These are phyloP conservation scores for Urostyla sp. DNA, from an alignment of 73 alveolate species.

Conservation along the genomic window DNA sequence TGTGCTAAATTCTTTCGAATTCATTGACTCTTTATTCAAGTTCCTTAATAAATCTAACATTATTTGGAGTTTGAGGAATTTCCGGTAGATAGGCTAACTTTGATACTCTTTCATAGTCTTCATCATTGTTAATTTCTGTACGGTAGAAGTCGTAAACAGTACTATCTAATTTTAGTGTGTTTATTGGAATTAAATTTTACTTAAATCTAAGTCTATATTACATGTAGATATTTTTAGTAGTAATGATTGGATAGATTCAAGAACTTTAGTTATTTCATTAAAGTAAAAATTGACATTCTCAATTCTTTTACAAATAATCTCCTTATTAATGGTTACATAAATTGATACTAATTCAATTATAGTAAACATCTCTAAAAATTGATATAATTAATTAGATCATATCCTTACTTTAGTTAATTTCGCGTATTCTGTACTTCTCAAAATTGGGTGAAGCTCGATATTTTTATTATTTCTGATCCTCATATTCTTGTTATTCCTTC, in stretches of 20 bases:
- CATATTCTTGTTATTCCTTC: not conserved
- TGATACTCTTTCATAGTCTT: conserved; percentile 13
- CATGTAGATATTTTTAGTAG: not conserved
- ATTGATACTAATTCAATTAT: conserved; percentile 16
- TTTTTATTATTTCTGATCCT: conserved; percentile 7
- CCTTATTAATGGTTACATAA: not conserved
- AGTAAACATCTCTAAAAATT: conserved; percentile 37
- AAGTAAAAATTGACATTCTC: not conserved
- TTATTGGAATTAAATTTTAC: not conserved
- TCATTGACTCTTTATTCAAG: not conserved
- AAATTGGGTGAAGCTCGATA: no score
- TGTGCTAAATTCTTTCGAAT: not conserved
- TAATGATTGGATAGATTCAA: not conserved
- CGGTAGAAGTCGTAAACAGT: not conserved
- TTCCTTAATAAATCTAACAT: not conserved
- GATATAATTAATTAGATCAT: not conserved
- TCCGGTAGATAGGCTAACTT: not conserved
- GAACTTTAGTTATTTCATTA: not conserved
- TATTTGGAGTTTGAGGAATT: not conserved
- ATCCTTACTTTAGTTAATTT: conserved; percentile 41
- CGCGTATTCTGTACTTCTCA: not conserved
- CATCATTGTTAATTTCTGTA: conserved; percentile 26
- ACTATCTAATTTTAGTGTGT: not conserved
- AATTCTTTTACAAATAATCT: not conserved
- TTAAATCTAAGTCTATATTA: not conserved